Percentiles rank a stretch among this genome's conserved stretches.
Conservation (phyloP, 192 early-diverging fungal species). For the Podila epicladia region DNA sequence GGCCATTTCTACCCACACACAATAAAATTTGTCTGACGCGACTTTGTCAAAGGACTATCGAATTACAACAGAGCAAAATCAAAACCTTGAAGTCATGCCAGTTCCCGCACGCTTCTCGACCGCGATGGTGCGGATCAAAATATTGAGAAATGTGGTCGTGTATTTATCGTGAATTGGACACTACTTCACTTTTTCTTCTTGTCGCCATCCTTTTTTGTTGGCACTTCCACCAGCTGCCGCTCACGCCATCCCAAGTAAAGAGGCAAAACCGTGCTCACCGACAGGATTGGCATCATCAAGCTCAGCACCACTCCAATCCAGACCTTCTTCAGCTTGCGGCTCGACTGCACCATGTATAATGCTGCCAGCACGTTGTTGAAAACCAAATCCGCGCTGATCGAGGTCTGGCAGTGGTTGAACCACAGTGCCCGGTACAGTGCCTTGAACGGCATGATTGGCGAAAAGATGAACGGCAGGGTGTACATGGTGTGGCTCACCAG, state of each 20-base stretch:
- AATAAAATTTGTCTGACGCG: neutral
- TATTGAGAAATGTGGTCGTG: neutral
- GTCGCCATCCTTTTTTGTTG: neutral
- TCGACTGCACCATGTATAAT: slow-evolving; percentile 35
- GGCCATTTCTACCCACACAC: no score
- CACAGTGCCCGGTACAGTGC: slow-evolving; percentile 28
- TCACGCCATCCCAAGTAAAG: slow-evolving; percentile 43
- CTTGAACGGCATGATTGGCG: slow-evolving; percentile 39
- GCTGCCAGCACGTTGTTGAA: slow-evolving; percentile 41
- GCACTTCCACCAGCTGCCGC: slow-evolving; percentile 16
- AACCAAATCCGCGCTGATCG: slow-evolving; percentile 45
- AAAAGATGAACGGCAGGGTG: slow-evolving; percentile 29
- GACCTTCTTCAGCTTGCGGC: slow-evolving; percentile 29
- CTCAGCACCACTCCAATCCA: slow-evolving; percentile 15
- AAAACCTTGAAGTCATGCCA: no score
- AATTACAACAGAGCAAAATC: no score
- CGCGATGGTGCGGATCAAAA: neutral
- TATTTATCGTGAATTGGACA: neutral
- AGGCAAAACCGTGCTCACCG: slow-evolving; percentile 41
- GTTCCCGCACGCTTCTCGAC: no score
- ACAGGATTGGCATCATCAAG: slow-evolving; percentile 24
- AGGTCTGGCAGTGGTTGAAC: slow-evolving; percentile 49
- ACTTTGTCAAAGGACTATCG: no score
- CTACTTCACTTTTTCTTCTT: slow-evolving; percentile 13
- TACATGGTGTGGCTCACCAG: slow-evolving; percentile 29